phyloP scores from a whole-genome alignment of 1,139 yeast species.

The Dujonia santamariae region DNA sequence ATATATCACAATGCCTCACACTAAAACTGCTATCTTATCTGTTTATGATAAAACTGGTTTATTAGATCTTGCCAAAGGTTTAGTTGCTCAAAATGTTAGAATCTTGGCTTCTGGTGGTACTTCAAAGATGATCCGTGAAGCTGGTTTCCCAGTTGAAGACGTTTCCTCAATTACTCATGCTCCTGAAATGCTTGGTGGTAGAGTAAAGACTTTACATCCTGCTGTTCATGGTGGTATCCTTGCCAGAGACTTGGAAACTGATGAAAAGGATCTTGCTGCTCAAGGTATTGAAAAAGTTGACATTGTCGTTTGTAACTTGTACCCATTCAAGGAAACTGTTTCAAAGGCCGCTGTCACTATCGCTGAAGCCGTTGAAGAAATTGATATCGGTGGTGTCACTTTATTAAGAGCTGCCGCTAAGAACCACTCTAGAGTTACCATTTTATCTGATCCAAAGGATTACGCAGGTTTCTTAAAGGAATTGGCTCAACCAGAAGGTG shows the following conservation, averaged over 20 bases:
- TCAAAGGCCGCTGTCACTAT: conserved; percentile 94
- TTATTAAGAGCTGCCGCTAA: conserved; percentile 97
- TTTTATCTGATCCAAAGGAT: conserved; percentile 90
- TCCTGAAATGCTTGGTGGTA: conserved; percentile 97
- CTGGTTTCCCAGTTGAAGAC: conserved; percentile 97
- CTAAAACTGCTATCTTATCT: conserved; percentile 89
- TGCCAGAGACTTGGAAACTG: conserved; percentile 88
- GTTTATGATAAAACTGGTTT: conserved; percentile 97
- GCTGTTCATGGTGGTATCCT: conserved; percentile 98
- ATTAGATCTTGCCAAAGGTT: conserved; percentile 92
- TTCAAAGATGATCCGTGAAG: conserved; percentile 89
- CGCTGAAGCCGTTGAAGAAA: conserved; percentile 97
- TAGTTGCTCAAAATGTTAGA: conserved; percentile 82
- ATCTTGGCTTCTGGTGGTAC: conserved; percentile 98
- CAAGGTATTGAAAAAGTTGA: conserved; percentile 95
- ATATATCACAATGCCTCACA: conserved; percentile 33
- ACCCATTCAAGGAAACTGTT: conserved; percentile 96
- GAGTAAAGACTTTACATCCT: conserved; percentile 97
- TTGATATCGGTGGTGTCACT: conserved; percentile 98
- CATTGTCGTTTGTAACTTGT: conserved; percentile 93
- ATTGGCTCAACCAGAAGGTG: conserved; percentile 51
- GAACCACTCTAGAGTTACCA: conserved; percentile 94
- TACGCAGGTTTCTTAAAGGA: conserved; percentile 85
- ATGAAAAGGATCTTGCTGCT: conserved; percentile 78
- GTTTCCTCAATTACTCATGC: conserved; percentile 94